Conservation (phyloP, 306 rosid species). For the Abrus precatorius region DNA sequence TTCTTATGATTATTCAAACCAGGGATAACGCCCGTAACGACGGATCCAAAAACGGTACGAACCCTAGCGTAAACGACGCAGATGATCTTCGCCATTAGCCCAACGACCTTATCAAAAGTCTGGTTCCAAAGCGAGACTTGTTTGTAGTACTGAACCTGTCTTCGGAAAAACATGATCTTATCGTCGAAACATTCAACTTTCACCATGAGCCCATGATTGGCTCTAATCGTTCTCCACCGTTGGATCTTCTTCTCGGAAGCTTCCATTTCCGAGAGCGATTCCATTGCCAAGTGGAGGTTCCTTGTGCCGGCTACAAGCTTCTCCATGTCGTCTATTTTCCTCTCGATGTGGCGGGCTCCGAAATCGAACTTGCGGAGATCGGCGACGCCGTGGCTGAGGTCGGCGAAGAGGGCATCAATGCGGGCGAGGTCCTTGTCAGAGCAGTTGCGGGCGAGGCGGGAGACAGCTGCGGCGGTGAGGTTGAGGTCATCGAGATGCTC, state of each 20-base stretch:
- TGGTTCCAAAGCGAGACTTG: slow-evolving; percentile 76
- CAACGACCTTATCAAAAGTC: slow-evolving; percentile 60
- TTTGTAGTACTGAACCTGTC: slow-evolving; percentile 59
- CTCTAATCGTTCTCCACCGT: slow-evolving; percentile 45
- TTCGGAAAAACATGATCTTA: slow-evolving; percentile 43
- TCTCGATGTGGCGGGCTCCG: slow-evolving; percentile 29
- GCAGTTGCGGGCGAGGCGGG: slow-evolving; percentile 58
- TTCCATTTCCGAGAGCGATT: slow-evolving; percentile 59
- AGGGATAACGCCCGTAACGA: slow-evolving; percentile 12
- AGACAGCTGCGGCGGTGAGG: slow-evolving; percentile 56
- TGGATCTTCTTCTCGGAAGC: slow-evolving; percentile 57
- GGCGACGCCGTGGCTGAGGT: slow-evolving; percentile 47
- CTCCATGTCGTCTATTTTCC: slow-evolving; percentile 58
- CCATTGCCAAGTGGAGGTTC: slow-evolving; percentile 57
- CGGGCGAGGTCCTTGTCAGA: slow-evolving; percentile 31
- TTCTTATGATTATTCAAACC: neutral
- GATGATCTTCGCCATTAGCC: slow-evolving; percentile 61
- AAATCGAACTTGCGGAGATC: slow-evolving; percentile 49
- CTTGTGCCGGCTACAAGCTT: slow-evolving; percentile 51
- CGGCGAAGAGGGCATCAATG: slow-evolving; percentile 46
- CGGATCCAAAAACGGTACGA: slow-evolving; percentile 53
- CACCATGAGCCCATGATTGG: slow-evolving; percentile 42
- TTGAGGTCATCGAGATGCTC: slow-evolving; percentile 75
- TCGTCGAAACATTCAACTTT: slow-evolving; percentile 54
- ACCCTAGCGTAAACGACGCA: slow-evolving; percentile 65